These are phyloP conservation scores for Boletus vinaceobasis DNA, from an alignment of 768 basidiomycete genomes.

Conservation along the genomic window DNA sequence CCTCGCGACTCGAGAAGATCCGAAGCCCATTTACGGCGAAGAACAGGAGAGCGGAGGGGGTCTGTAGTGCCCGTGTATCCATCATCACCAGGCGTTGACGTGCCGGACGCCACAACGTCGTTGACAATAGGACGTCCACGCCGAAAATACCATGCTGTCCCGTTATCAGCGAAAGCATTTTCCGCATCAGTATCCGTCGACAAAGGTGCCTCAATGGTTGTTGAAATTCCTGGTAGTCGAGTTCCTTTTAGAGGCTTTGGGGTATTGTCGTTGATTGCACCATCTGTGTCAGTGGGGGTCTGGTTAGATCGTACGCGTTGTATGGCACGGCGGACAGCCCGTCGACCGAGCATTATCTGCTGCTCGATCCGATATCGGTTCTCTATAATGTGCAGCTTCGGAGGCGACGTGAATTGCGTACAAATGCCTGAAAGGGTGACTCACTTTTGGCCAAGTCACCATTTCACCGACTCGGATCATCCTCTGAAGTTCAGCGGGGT, in stretches of 20 bases:
- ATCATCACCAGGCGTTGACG: conserved; percentile 30
- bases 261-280: conserved; percentile 21
- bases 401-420: conserved; percentile 7
- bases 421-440: conserved; percentile 3
- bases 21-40: conserved; percentile 49
- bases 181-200: conserved; percentile 82
- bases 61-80: conserved; percentile 31
- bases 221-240: conserved; percentile 14
- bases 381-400: conserved; percentile 87
- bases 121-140: conserved; percentile 38
- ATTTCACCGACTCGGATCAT: conserved; percentile 86
- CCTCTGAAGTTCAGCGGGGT: conserved; percentile 70
- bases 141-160: conserved; percentile 53
- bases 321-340: conserved; percentile 57
- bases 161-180: conserved; percentile 54
- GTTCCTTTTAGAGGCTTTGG: conserved; percentile 26
- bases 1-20: conserved; percentile 37
- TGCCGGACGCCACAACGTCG: conserved; percentile 30
- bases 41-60: conserved; percentile 38
- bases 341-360: conserved; percentile 76
- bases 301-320: conserved; percentile 34
- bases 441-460: conserved; percentile 96
- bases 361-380: conserved; percentile 86
- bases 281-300: conserved; percentile 23
- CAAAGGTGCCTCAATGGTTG: conserved; percentile 51